Base-by-base conservation (phyloP, 768 basidiomycete genomes). In the Xerocomellus amylosporus region DNA sequence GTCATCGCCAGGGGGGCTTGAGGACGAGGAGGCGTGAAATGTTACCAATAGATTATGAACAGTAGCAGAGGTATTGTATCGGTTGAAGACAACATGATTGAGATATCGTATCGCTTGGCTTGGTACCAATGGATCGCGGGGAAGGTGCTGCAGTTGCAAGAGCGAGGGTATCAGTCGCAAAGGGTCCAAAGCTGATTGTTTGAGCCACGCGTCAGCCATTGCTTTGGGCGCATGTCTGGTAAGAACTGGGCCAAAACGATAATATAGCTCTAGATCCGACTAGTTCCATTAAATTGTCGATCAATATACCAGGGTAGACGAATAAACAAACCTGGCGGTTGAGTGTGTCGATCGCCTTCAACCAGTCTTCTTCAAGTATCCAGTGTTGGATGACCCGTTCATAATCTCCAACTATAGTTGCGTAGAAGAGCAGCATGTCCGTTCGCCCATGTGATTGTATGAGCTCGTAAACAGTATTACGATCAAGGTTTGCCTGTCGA, bases 1-100 rank as follows among this genome's bases (percentile, higher is more conserved):
- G 57, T 93, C 90, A 58, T 92, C 90, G n/a, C 76, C 74, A 26
- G 69, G 56, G 8, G 74, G 66, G n/a, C 76, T 60, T 0, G 77
- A 71, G 5, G 80, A 66, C 2, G 80, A 76, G 28, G 81, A 82
- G 24, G 86, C 85, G 63, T 90, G 82, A 67, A 98, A 86, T 1
- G 93, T 94, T 66, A 98, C 81, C 49, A 98, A 80, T 44, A 98
- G 85, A 67, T 98, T 99, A 74, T 98, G 93, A 33, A 98, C 84
- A 7, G 88, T 95, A 4, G 92, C 79, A 42, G 90, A 91, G 0
- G 85, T 88, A 59, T 86, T 88, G 31, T 82, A 77, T 63, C 87
- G 86, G 52, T 91, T 83, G 67, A 94, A 91, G 40, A 98, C 80
- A 54, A 90, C 79, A 61, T 92, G 82, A 58, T 85, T 86, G 30